Base-by-base conservation (phyloP, 1,284 basidiomycete species). In the Coniferiporia sulphurascens region DNA sequence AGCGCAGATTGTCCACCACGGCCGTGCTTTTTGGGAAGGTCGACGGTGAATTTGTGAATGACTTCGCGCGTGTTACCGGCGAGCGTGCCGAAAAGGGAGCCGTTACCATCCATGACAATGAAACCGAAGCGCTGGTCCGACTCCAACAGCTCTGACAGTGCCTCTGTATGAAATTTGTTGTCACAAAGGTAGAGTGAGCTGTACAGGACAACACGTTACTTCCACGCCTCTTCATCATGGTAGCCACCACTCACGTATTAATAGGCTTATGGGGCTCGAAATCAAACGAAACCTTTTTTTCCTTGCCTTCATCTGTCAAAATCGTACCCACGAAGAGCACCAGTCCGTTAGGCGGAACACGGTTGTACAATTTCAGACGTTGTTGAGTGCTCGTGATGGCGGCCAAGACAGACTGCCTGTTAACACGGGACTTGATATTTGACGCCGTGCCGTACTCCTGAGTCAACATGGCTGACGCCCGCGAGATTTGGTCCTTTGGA, bases 371-470 rank as follows among this genome's bases (percentile, higher is more conserved):
- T 78, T 99, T 99, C 64, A 99, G 82, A 66, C 95, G 86, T 68
- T 99, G 95, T 75, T 99, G 96, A n/a, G 97, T 98, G 69, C 93
- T 95, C 19, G 96, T 98, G 71, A 99, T 99, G 63, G 97, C 97
- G 50, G 96, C 93, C 52, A 99, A 82, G 27, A 99, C 97, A 38
- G 96, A 99, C 43, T 98, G 84, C 67, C 96, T 87, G 80, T 99
- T 99, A 70, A 99, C 96, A 64, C 97, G 93, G 68, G 95, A 98
- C 76, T 99, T 99, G 83, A 99, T 99, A 79, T 99, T 99, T 64
- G 95, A 97, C 15, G 95, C 95, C 9, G 93, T 95, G 62, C 93
- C 96, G 72, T 97, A 98, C 76, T 99, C 96, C 73, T 97, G 94
- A 60, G 96, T 98, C 71, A 99, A 85, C 95, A 99, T 98, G 64